These are phyloP conservation scores for Colletotrichum coccodes DNA, from an alignment of 2,329 filamentous ascomycete genomes.

Conservation along the genomic window DNA sequence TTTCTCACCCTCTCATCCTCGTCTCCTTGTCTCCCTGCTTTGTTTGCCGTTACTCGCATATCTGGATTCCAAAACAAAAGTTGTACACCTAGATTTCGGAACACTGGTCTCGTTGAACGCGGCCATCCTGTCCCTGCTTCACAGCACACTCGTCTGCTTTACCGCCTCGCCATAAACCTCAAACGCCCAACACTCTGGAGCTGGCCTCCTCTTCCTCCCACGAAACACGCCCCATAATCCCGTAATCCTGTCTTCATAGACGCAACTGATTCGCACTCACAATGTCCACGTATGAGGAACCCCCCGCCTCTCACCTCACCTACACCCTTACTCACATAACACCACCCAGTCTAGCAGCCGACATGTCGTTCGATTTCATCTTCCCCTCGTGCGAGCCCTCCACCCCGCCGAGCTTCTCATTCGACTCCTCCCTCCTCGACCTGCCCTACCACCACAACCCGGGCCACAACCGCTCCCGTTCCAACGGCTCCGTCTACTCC, in stretches of 20 bases:
- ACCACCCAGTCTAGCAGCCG: constrained; percentile 66
- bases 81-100: constrained; percentile 36
- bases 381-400: constrained; percentile 64
- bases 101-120: constrained; percentile 36
- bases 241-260: constrained; percentile 33
- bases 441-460: constrained; percentile 56
- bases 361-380: constrained; percentile 70
- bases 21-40: background rate
- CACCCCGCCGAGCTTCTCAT: constrained; percentile 63
- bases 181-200: constrained; percentile 24
- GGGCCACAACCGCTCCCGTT: constrained; percentile 71
- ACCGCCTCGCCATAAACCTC: constrained; percentile 19
- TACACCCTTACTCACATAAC: constrained; percentile 41
- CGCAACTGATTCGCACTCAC: constrained; percentile 38
- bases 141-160: constrained; percentile 31
- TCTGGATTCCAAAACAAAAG: constrained; percentile 26
- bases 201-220: constrained; percentile 30
- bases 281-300: constrained; percentile 53
- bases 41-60: constrained; percentile 20
- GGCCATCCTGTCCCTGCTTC: constrained; percentile 35
- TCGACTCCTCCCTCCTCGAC: constrained; percentile 67
- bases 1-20: constrained; percentile 14
- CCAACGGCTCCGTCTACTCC: constrained; percentile 75
- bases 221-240: constrained; percentile 23
- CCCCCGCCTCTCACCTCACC: constrained; percentile 20